Conservation (phyloP, 306 rosid species). For the Medicago arabica region DNA sequence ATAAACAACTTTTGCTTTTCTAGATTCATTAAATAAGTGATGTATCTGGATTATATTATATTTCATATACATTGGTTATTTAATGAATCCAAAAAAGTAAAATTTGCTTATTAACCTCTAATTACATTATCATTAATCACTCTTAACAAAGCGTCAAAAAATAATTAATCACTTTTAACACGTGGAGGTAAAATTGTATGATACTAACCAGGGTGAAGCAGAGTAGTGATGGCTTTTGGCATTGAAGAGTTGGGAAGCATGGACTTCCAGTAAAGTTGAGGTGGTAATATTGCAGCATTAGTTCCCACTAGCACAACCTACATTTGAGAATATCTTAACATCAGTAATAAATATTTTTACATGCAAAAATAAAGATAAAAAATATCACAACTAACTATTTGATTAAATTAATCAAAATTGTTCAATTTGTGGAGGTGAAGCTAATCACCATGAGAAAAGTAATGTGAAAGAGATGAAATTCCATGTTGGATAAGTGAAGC, state of each 20-base stretch:
- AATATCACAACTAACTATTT: background rate
- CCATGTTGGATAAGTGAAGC: conserved; percentile 47
- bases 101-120: too few relatives aligned
- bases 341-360: background rate
- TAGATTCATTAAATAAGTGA: too few relatives aligned
- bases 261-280: background rate
- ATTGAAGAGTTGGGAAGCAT: background rate
- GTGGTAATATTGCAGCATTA: background rate
- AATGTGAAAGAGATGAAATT: conserved; percentile 44
- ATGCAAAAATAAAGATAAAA: background rate
- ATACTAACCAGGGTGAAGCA: background rate
- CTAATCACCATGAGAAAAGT: conserved; percentile 57
- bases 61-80: too few relatives aligned
- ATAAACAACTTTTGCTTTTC: too few relatives aligned
- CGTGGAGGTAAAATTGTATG: background rate
- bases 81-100: too few relatives aligned
- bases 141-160: too few relatives aligned
- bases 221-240: background rate
- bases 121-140: too few relatives aligned
- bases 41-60: too few relatives aligned
- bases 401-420: background rate
- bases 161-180: too few relatives aligned
- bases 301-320: background rate
- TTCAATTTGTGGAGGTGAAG: background rate
- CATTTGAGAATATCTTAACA: background rate